phyloP scores from a whole-genome alignment of 768 basidiomycete genomes.

The Sporobolomyces roseus region DNA sequence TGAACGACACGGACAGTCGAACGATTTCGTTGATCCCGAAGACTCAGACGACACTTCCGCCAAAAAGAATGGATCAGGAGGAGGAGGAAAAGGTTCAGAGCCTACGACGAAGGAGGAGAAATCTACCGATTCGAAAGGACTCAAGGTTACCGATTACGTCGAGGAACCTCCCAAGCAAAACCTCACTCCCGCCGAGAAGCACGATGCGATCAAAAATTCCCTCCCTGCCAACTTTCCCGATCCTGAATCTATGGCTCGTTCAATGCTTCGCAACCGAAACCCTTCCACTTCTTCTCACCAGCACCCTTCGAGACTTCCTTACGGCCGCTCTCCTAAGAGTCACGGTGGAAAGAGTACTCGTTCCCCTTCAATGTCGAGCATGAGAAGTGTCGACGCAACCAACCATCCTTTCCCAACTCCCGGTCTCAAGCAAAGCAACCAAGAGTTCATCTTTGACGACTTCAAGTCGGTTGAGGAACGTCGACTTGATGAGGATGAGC shows the following conservation, averaged over 20 bases:
- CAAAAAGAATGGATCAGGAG: not conserved
- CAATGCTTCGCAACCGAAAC: conserved; percentile 38
- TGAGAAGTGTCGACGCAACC: conserved; percentile 33
- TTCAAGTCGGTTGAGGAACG: conserved; percentile 80
- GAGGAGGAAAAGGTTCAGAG: not conserved
- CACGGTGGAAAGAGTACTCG: conserved; percentile 10
- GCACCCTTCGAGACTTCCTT: conserved; percentile 34
- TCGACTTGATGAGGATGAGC: conserved; percentile 73
- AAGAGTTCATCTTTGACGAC: conserved; percentile 42
- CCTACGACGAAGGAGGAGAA: not conserved
- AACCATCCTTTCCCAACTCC: conserved; percentile 45
- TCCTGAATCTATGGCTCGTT: conserved; percentile 24
- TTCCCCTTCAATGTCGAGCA: conserved; percentile 30
- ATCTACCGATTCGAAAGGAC: not conserved
- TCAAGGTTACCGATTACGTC: conserved; percentile 27
- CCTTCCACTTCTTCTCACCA: conserved; percentile 29
- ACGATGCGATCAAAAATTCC: conserved; percentile 22
- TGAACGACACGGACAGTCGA: conserved; percentile 37
- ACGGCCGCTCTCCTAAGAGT: conserved; percentile 17
- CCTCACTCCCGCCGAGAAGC: conserved; percentile 16
- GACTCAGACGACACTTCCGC: conserved; percentile 8
- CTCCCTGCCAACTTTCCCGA: conserved; percentile 34
- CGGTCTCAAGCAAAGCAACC: conserved; percentile 39
- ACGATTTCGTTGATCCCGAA: conserved; percentile 34
- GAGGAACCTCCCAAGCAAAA: conserved; percentile 13